Evolutionary conservation across 148 eudicot species (phyloP).

Genomic region (Amaranthus cruentus): DNA sequence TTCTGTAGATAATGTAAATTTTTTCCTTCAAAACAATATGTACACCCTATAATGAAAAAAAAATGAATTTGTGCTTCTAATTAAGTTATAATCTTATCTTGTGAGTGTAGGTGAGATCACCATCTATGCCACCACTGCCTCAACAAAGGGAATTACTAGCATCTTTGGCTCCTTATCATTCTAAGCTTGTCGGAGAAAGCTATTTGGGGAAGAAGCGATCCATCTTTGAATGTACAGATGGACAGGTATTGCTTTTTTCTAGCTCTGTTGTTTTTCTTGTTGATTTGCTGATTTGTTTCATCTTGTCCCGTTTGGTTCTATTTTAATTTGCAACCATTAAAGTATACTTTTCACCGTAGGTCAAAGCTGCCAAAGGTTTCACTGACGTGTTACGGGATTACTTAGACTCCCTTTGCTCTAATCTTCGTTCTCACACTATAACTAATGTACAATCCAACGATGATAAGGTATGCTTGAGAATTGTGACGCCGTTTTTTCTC

Average conservation of each 20-base stretch:
- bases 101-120: constrained; percentile 59
- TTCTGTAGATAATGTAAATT: too few species aligned
- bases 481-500: not conserved
- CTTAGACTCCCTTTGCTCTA: constrained; percentile 76
- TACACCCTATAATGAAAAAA: too few species aligned
- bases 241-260: constrained; percentile 48
- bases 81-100: constrained; percentile 5
- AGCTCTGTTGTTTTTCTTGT: not conserved
- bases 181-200: constrained; percentile 86
- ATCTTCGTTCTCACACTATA: constrained; percentile 88
- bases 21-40: too few species aligned
- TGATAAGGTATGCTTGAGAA: constrained; percentile 60
- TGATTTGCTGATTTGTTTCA: constrained; percentile 1
- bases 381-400: constrained; percentile 56
- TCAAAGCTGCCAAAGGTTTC: constrained; percentile 84
- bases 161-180: constrained; percentile 65
- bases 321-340: not conserved
- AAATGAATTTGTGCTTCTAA: too few species aligned
- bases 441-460: constrained; percentile 96
- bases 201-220: constrained; percentile 73
- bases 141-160: constrained; percentile 50
- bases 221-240: constrained; percentile 70
- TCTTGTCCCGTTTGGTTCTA: not conserved
- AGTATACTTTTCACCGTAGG: constrained; percentile 35
- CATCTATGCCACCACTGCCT: constrained; percentile 72